A percentile compares a stretch with the other conserved stretches of the same genome.
phyloP scores from a whole-genome alignment of 2,329 filamentous ascomycete species.

The Coleophoma crateriformis region DNA sequence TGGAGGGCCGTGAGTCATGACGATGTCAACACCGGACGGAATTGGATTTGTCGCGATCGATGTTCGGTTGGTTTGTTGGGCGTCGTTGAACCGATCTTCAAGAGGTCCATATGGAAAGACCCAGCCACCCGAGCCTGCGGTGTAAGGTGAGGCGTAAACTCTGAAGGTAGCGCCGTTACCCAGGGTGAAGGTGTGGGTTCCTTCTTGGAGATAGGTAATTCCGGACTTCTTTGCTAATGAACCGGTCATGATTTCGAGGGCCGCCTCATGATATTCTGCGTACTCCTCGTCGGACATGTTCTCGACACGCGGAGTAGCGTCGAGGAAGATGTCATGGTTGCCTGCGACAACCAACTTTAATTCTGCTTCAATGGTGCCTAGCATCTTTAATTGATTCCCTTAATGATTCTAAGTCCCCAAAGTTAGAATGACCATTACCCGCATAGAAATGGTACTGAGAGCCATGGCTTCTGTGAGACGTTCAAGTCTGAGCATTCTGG shows the following conservation, averaged over 20 bases:
- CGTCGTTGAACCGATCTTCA: slow-evolving; percentile 17
- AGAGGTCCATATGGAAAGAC: slow-evolving; percentile 18
- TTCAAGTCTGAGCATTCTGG: too few relatives aligned
- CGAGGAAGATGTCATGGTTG: slow-evolving; percentile 55
- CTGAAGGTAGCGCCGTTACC: slow-evolving; percentile 17
- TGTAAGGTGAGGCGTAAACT: slow-evolving; percentile 18
- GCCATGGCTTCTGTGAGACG: slow-evolving; percentile 1
- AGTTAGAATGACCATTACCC: slow-evolving; percentile 19
- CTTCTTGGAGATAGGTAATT: slow-evolving; percentile 21
- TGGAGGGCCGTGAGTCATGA: slow-evolving; percentile 34
- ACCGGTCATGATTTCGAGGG: slow-evolving; percentile 7
- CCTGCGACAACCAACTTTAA: slow-evolving; percentile 57
- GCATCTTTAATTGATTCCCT: slow-evolving; percentile 14
- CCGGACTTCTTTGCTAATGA: slow-evolving; percentile 8
- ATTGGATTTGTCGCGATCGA: slow-evolving; percentile 7
- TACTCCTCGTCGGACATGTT: not conserved
- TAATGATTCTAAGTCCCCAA: slow-evolving; percentile 20
- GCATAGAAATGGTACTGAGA: slow-evolving; percentile 9
- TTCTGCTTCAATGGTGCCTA: slow-evolving; percentile 36
- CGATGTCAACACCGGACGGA: slow-evolving; percentile 25
- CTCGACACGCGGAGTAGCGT: slow-evolving; percentile 20
- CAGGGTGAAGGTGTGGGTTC: slow-evolving; percentile 17
- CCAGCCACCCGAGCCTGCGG: slow-evolving; percentile 13
- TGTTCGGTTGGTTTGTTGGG: not conserved
- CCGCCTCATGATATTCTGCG: not conserved